Conservation (phyloP, 768 basidiomycete species). For the Pholiota conissans region DNA sequence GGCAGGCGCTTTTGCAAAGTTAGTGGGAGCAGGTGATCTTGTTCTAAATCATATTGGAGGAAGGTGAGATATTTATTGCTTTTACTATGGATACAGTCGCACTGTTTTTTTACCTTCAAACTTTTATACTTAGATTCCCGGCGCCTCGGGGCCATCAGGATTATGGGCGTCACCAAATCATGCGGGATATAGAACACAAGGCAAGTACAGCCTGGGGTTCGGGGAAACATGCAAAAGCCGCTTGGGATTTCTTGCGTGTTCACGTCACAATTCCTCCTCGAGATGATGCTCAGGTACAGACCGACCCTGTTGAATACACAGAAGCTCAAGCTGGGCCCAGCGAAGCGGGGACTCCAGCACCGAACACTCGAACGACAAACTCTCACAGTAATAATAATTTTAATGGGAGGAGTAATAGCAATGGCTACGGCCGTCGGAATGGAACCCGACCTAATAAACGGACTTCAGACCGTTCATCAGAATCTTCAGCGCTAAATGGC, state of each 20-base stretch:
- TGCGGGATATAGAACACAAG: constrained; percentile 61
- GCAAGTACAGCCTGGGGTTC: constrained; percentile 60
- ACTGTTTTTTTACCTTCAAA: no score
- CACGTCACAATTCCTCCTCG: constrained; percentile 31
- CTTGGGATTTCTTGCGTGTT: constrained; percentile 58
- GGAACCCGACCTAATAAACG: neutral
- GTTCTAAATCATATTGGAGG: constrained; percentile 79
- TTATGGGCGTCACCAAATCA: constrained; percentile 40
- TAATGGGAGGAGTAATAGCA: neutral
- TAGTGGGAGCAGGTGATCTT: constrained; percentile 56
- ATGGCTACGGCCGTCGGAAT: neutral
- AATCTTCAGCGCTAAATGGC: neutral
- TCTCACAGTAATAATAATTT: no score
- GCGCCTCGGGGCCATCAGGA: constrained; percentile 41
- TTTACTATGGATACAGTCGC: no score
- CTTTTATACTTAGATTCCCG: no score
- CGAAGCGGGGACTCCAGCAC: neutral
- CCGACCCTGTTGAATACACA: neutral
- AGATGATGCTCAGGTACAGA: neutral
- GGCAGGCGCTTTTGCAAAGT: constrained; percentile 75
- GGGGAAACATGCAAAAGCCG: constrained; percentile 45
- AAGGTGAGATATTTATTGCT: constrained; percentile 41
- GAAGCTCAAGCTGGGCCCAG: neutral
- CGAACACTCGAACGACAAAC: neutral
- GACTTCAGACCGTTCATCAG: neutral